Evolutionary conservation across 139 green algal species (phyloP).

Genomic region (Chlorella vulgaris): DNA sequence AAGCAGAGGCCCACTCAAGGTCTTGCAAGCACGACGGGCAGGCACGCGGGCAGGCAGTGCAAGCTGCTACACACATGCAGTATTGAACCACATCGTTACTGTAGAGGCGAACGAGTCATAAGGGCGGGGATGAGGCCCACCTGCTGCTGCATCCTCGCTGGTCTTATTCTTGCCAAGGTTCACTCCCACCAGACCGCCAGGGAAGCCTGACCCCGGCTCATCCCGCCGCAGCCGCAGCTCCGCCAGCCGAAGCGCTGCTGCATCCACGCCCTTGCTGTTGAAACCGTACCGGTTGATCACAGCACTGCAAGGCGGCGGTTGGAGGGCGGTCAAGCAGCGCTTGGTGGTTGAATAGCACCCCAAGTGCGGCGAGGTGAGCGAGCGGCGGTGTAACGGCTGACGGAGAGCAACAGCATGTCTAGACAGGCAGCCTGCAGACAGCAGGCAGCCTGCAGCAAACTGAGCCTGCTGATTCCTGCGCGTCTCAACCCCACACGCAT

Average conservation of each 20-base stretch:
- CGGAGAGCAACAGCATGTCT: too few species aligned
- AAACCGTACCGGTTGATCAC: constrained; percentile 99
- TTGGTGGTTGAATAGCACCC: neutral
- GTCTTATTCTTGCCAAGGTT: constrained; percentile 99
- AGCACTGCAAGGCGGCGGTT: too few species aligned
- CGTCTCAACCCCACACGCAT: too few species aligned
- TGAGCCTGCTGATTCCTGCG: too few species aligned
- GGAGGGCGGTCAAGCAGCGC: neutral
- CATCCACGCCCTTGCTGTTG: constrained; percentile 92
- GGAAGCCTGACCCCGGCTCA: neutral
- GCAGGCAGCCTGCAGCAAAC: too few species aligned
- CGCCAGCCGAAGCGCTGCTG: constrained; percentile 69
- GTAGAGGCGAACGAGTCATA: neutral
- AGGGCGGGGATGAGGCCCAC: neutral
- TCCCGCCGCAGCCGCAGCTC: constrained; percentile 36
- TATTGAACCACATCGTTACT: too few species aligned
- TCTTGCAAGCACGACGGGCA: constrained; percentile 26
- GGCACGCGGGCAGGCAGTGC: neutral
- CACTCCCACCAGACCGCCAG: constrained; percentile 80
- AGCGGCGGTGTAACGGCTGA: too few species aligned
- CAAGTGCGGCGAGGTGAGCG: neutral
- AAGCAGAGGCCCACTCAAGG: too few species aligned
- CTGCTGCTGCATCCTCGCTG: constrained; percentile 67
- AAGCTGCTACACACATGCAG: too few species aligned
- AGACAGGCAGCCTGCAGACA: too few species aligned